Conservation (phyloP, 768 basidiomycete genomes). For the Scleroderma bovista region DNA sequence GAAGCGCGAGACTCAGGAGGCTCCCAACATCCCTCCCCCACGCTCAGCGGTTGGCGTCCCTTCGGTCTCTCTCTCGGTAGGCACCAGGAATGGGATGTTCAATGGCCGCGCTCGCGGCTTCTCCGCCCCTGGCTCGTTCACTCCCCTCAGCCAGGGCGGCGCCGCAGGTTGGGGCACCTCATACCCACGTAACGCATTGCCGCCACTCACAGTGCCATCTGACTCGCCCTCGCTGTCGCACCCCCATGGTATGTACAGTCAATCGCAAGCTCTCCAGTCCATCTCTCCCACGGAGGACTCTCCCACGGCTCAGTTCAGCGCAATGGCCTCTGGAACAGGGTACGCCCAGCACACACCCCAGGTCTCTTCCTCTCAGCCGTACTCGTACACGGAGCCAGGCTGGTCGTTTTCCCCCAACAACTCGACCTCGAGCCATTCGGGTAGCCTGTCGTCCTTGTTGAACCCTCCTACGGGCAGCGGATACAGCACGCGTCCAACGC, state of each 20-base stretch:
- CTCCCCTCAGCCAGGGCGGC: slow-evolving; percentile 57
- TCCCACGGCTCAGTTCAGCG: slow-evolving; percentile 43
- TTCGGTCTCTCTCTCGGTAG: slow-evolving; percentile 46
- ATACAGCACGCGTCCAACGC: slow-evolving; percentile 48
- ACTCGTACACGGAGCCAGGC: slow-evolving; percentile 60
- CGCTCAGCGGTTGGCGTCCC: slow-evolving; percentile 73
- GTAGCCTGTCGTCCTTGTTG: slow-evolving; percentile 71
- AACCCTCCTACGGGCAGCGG: slow-evolving; percentile 53
- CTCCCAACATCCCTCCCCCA: slow-evolving; percentile 67
- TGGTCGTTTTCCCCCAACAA: slow-evolving; percentile 46
- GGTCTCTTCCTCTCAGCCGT: slow-evolving; percentile 46
- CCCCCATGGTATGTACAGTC: slow-evolving; percentile 48
- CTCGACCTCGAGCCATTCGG: slow-evolving; percentile 58
- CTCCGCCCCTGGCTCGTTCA: slow-evolving; percentile 78
- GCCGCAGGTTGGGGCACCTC: slow-evolving; percentile 54
- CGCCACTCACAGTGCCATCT: slow-evolving; percentile 79
- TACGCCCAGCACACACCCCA: slow-evolving; percentile 27
- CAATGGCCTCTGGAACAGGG: slow-evolving; percentile 31
- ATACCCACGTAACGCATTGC: slow-evolving; percentile 61
- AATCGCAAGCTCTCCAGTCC: too few relatives aligned
- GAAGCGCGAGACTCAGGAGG: slow-evolving; percentile 68
- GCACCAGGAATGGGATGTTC: slow-evolving; percentile 31
- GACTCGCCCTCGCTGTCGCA: slow-evolving; percentile 61
- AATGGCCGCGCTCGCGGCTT: slow-evolving; percentile 70
- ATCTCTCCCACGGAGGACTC: slow-evolving; percentile 70